A percentile compares a stretch with the other conserved stretches of the same genome.
phyloP scores from a whole-genome alignment of 768 basidiomycete species.

The Leccinum barrowsii region DNA sequence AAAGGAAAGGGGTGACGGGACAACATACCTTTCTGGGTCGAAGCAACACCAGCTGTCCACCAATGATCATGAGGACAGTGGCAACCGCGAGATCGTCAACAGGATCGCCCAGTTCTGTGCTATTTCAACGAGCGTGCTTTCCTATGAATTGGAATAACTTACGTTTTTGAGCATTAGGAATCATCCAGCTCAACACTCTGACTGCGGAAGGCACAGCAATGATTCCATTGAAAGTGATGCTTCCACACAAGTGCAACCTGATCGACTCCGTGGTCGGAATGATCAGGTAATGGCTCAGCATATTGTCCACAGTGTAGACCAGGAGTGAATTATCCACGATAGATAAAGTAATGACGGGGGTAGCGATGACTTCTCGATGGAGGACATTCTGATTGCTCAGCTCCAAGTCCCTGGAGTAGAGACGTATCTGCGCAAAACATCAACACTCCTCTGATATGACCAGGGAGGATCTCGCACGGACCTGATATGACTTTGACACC shows the following conservation, averaged over 20 bases:
- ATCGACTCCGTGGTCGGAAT: slow-evolving; percentile 80
- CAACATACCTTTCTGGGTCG: slow-evolving; percentile 75
- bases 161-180: slow-evolving; percentile 92
- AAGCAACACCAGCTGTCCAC: slow-evolving; percentile 84
- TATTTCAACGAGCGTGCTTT: slow-evolving; percentile 8
- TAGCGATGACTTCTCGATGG: slow-evolving; percentile 70
- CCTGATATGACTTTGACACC: slow-evolving; percentile 74
- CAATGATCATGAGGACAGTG: slow-evolving; percentile 93
- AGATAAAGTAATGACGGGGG: slow-evolving; percentile 82
- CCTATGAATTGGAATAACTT: slow-evolving; percentile 27
- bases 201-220: slow-evolving; percentile 82
- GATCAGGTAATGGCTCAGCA: slow-evolving; percentile 87
- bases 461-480: slow-evolving; percentile 26
- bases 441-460: neutral
- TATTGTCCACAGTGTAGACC: slow-evolving; percentile 94
- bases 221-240: slow-evolving; percentile 90
- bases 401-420: slow-evolving; percentile 92
- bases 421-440: slow-evolving; percentile 59
- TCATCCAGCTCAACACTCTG: slow-evolving; percentile 94
- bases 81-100: slow-evolving; percentile 89
- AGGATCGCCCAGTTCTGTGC: slow-evolving; percentile 89
- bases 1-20: neutral
- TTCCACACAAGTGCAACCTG: slow-evolving; percentile 86
- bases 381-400: slow-evolving; percentile 80
- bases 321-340: slow-evolving; percentile 93